Base-by-base conservation (phyloP, 768 basidiomycete species). In the Mycena latifolia region DNA sequence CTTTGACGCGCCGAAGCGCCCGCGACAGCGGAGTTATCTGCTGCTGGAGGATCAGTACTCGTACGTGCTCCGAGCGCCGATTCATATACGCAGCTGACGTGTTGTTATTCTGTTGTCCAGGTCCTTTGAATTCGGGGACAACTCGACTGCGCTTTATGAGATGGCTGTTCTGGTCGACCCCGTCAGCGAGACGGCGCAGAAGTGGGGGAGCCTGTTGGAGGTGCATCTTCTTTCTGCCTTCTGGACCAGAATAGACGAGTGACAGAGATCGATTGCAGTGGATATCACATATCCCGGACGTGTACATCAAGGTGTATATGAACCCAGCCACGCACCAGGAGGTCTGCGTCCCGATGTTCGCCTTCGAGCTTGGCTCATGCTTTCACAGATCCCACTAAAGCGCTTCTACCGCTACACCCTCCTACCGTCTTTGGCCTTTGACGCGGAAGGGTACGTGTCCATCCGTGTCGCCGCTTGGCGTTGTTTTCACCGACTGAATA, bases 321-420 rank as follows among this genome's bases (percentile, higher is more conserved):
- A 93, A 94, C 71, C 95, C 96, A 1, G 77, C 83, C 0, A 79
- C 76, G 28, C 84, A 91, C 65, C 74, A 77, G 2, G 95, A 98
- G 79, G 95, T 95, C 63, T 29, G 84, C 20, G 11, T 18, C 17
- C n/a, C 17, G 20, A 17, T 47, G 2, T 54, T 22, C 22, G 8
- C n/a, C 35, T 58, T 24, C 20, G 37, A n/a, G 18, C 55, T 12
- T 43, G 22, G 46, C 51, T 63, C 61, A 55, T 61, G 51, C 15
- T 15, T 22, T 47, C 28, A 2, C 66, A 98, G 93, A 81, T 98
- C 28, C 95, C 96, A 0, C 79, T 99, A 46, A 98, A 98, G 76
- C 87, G 91, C 20, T 99, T 98, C 82, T 99, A 98, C 76, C 91
- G 93, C 9, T 94, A 91, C 74, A 90, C 88, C 56, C 78, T 95